A percentile compares a stretch with the other conserved stretches of the same genome.
Evolutionary conservation across 164 flowering plant species (phyloP).

Genomic region (Liriodendron chinense): DNA sequence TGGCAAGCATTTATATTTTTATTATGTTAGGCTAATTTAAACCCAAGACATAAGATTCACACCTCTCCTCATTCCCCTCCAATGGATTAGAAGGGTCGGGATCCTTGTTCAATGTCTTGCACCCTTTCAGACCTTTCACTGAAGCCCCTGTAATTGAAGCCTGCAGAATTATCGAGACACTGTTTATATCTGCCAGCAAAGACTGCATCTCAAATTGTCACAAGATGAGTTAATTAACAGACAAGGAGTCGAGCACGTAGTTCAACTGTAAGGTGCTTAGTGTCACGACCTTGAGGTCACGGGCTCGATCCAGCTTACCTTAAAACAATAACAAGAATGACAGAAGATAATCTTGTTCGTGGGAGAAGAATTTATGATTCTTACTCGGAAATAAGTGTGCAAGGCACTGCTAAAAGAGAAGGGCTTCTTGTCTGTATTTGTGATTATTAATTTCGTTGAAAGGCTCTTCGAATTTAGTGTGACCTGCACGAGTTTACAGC

Average conservation of each 20-base stretch:
- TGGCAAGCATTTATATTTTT: neutral
- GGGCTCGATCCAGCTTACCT: neutral
- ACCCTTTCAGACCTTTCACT: slow-evolving; percentile 82
- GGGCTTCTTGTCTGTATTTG: slow-evolving; percentile 68
- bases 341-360: neutral
- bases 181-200: neutral
- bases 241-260: neutral
- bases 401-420: slow-evolving; percentile 81
- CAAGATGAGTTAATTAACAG: neutral
- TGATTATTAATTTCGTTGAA: slow-evolving; percentile 72
- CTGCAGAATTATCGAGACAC: slow-evolving; percentile 29
- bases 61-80: slow-evolving; percentile 87
- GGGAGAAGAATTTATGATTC: slow-evolving; percentile 19
- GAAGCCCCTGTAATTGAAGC: slow-evolving; percentile 68
- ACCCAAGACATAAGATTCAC: neutral
- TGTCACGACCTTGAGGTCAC: neutral
- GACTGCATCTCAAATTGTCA: neutral
- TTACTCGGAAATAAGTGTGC: slow-evolving; percentile 91
- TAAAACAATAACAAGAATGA: neutral
- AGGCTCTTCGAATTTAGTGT: slow-evolving; percentile 55
- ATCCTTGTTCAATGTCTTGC: slow-evolving; percentile 89
- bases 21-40: neutral
- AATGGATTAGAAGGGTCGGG: slow-evolving; percentile 84
- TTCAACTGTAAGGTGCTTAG: neutral
- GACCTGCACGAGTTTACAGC: slow-evolving; percentile 50